phyloP scores from a whole-genome alignment of 176 grass and related monocot species.

The Rhynchospora pubera region DNA sequence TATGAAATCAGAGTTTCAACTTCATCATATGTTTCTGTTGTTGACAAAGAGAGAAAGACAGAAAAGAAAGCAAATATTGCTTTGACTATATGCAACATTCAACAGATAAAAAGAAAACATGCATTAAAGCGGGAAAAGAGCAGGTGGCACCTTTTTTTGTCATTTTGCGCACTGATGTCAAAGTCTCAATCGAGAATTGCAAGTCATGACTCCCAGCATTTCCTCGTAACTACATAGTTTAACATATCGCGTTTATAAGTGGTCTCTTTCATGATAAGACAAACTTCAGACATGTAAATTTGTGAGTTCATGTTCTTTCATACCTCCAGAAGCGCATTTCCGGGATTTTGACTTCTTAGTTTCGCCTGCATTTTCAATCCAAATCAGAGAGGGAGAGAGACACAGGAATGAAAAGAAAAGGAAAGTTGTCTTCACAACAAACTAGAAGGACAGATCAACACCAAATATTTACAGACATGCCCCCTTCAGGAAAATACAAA shows the following conservation, averaged over 20 bases:
- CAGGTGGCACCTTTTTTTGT: conserved; percentile 73
- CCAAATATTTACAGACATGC: background rate
- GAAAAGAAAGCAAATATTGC: background rate
- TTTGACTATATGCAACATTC: background rate
- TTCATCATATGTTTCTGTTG: background rate
- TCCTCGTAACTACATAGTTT: conserved; percentile 71
- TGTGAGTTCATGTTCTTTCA: conserved; percentile 12
- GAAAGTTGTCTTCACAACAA: background rate
- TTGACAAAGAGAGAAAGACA: background rate
- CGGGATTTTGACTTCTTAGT: conserved; percentile 61
- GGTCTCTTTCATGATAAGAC: conserved; percentile 8
- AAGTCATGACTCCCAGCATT: conserved; percentile 99
- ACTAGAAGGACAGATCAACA: background rate
- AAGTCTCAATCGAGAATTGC: conserved; percentile 73
- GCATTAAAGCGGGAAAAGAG: background rate
- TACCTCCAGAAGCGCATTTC: conserved; percentile 88
- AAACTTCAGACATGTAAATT: conserved; percentile 21
- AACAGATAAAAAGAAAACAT: background rate
- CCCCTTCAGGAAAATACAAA: background rate
- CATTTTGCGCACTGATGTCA: conserved; percentile 64
- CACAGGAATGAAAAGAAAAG: background rate
- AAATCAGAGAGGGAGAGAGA: background rate
- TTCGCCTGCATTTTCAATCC: conserved; percentile 46
- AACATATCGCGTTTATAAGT: conserved; percentile 28
- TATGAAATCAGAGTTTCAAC: background rate